Percentiles rank a stretch among this genome's conserved stretches.
Evolutionary conservation across 441 rosid species (phyloP).

Genomic region (Pelargonium myrrhifolium): DNA sequence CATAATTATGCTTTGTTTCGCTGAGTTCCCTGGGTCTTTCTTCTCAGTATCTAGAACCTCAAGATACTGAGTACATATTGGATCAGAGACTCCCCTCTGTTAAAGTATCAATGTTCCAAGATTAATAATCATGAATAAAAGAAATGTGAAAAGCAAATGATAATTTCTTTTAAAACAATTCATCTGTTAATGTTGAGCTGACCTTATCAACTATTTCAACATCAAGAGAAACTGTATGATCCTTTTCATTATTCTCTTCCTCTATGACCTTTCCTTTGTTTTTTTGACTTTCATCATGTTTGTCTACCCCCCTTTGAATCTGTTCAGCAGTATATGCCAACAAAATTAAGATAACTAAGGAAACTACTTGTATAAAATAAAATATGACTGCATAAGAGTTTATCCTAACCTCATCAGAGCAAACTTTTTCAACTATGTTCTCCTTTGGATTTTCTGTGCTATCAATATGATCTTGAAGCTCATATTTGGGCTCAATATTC

Average conservation of each 20-base stretch:
- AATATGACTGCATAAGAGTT: not conserved
- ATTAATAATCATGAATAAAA: slow-evolving; percentile 10
- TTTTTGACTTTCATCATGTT: slow-evolving; percentile 23
- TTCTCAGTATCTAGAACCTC: slow-evolving; percentile 20
- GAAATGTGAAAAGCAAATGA: slow-evolving; percentile 8
- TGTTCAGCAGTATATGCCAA: slow-evolving; percentile 20
- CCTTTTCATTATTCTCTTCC: slow-evolving; percentile 22
- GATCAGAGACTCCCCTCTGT: slow-evolving; percentile 30
- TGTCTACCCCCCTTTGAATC: slow-evolving; percentile 27
- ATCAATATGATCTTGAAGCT: slow-evolving; percentile 21
- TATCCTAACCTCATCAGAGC: slow-evolving; percentile 39
- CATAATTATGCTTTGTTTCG: slow-evolving; percentile 3
- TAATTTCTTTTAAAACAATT: not conserved
- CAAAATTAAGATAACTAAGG: slow-evolving; percentile 5
- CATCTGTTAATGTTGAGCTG: slow-evolving; percentile 7
- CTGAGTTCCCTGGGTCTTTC: slow-evolving; percentile 18
- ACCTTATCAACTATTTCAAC: slow-evolving; percentile 28
- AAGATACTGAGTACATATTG: slow-evolving; percentile 9
- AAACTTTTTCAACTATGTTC: slow-evolving; percentile 22
- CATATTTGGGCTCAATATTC: slow-evolving; percentile 18
- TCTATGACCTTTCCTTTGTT: slow-evolving; percentile 20
- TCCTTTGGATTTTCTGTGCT: slow-evolving; percentile 31
- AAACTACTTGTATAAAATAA: slow-evolving; percentile 5
- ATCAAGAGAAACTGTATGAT: slow-evolving; percentile 14
- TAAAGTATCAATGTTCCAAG: slow-evolving; percentile 8